A percentile compares a stretch with the other conserved stretches of the same genome.
Evolutionary conservation across 2,329 filamentous ascomycete genomes (phyloP).

Genomic region (Sarocladiaceae sp.): DNA sequence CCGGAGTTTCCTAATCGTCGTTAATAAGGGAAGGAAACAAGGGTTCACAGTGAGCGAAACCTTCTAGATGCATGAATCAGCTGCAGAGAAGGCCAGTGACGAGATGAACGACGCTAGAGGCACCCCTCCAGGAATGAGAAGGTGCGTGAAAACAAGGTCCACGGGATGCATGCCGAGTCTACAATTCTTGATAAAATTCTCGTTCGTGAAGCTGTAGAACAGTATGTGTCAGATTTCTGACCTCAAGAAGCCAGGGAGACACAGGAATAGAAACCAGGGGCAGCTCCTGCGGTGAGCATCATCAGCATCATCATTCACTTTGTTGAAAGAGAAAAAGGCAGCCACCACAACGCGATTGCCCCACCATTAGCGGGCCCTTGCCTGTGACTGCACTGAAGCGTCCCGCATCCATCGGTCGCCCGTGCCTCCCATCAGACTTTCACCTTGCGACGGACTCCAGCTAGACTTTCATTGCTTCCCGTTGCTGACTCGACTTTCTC

Average conservation of each 20-base stretch:
- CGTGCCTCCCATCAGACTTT: no score
- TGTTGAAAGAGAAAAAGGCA: background rate
- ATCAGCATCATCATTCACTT: background rate
- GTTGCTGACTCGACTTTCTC: slow-evolving; percentile 6
- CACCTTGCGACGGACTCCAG: background rate
- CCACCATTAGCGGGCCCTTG: background rate
- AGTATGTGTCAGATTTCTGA: no score
- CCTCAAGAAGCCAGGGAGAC: no score
- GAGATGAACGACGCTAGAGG: background rate
- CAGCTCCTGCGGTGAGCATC: no score
- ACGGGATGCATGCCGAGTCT: no score
- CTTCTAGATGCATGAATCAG: background rate
- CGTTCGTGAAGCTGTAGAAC: no score
- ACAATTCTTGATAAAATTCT: no score
- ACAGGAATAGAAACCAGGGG: no score
- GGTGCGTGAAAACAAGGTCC: no score
- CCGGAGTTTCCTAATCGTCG: background rate
- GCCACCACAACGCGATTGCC: background rate
- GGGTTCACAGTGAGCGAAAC: background rate
- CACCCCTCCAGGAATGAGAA: no score
- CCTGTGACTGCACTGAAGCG: background rate
- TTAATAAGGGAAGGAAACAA: background rate
- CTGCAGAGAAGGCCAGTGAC: background rate
- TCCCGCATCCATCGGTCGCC: no score
- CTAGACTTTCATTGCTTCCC: background rate